A percentile compares a stretch with the other conserved stretches of the same genome.
Conservation (phyloP, 2,329 filamentous ascomycete genomes). For the Neofusicoccum cordaticola region DNA sequence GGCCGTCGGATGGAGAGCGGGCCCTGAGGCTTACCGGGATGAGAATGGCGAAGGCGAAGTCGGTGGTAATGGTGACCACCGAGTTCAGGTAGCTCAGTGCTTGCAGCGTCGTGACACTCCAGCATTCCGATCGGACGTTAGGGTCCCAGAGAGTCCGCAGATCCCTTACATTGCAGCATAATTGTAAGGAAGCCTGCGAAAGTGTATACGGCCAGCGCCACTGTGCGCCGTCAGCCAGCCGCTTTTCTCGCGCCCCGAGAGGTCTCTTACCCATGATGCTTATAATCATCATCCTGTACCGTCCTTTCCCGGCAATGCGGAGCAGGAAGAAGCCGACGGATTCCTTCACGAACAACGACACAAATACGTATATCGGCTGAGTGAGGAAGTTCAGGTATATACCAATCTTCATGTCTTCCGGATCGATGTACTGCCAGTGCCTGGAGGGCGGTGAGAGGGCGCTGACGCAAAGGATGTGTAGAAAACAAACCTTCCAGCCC, state of each 20-base stretch:
- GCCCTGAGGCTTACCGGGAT: slow-evolving; percentile 26
- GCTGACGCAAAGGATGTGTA: neutral
- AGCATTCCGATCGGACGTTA: slow-evolving; percentile 41
- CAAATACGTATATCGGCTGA: slow-evolving; percentile 47
- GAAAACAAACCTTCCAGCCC: slow-evolving; percentile 39
- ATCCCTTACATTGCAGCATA: slow-evolving; percentile 49
- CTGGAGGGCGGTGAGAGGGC: neutral
- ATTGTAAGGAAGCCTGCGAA: slow-evolving; percentile 47
- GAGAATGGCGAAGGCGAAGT: slow-evolving; percentile 43
- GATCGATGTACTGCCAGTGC: slow-evolving; percentile 44
- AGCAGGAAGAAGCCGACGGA: slow-evolving; percentile 51
- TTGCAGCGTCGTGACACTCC: slow-evolving; percentile 39
- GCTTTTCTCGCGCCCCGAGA: slow-evolving; percentile 35
- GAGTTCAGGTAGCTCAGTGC: slow-evolving; percentile 47
- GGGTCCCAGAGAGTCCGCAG: slow-evolving; percentile 47
- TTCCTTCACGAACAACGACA: slow-evolving; percentile 47
- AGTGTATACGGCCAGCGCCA: slow-evolving; percentile 39
- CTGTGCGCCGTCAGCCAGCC: neutral
- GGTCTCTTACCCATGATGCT: slow-evolving; percentile 40
- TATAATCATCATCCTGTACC: slow-evolving; percentile 43
- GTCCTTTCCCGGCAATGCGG: slow-evolving; percentile 41
- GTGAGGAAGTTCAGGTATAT: slow-evolving; percentile 50
- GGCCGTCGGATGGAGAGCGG: neutral
- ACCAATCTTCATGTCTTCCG: slow-evolving; percentile 32
- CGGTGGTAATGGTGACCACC: slow-evolving; percentile 39